Percentiles rank a stretch among this genome's conserved stretches.
Conservation (phyloP, 2,329 filamentous ascomycete genomes). For the Hypocrella siamensis region DNA sequence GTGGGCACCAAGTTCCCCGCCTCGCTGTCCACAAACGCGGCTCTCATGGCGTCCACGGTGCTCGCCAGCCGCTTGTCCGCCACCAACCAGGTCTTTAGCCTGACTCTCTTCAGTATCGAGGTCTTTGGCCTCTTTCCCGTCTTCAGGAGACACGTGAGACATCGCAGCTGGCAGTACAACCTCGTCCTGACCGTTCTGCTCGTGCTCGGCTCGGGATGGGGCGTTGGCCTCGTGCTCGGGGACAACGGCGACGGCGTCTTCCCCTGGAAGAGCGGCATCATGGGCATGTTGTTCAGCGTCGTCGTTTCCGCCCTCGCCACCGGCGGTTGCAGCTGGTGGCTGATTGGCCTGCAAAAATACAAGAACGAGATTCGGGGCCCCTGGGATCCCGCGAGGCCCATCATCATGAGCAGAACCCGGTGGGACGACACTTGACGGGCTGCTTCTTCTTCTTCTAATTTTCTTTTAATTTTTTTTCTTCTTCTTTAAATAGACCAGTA, state of each 20-base stretch:
- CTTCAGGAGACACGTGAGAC: constrained; percentile 74
- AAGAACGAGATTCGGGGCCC: constrained; percentile 98
- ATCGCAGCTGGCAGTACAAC: constrained; percentile 71
- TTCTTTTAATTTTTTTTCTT: neutral
- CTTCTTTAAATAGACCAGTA: neutral
- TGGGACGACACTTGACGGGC: constrained; percentile 23
- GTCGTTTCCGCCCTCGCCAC: constrained; percentile 62
- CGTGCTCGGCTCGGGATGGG: constrained; percentile 64
- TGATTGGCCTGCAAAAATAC: constrained; percentile 93
- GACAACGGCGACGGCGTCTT: constrained; percentile 23
- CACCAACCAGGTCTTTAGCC: constrained; percentile 85
- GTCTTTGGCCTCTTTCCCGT: constrained; percentile 97
- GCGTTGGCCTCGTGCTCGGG: constrained; percentile 49
- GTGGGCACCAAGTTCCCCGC: constrained; percentile 49
- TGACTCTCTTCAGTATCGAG: constrained; percentile 93
- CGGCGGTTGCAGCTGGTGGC: constrained; percentile 94
- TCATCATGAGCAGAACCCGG: constrained; percentile 54
- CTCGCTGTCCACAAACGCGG: constrained; percentile 81
- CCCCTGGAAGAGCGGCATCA: constrained; percentile 40
- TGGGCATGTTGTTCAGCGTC: constrained; percentile 65
- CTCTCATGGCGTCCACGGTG: constrained; percentile 90
- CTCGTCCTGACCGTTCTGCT: constrained; percentile 59
- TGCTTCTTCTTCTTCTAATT: neutral
- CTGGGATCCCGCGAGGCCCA: constrained; percentile 88
- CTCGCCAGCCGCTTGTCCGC: constrained; percentile 77